phyloP scores from a whole-genome alignment of 2,329 filamentous ascomycete species.

The Trichophaea hybrida region DNA sequence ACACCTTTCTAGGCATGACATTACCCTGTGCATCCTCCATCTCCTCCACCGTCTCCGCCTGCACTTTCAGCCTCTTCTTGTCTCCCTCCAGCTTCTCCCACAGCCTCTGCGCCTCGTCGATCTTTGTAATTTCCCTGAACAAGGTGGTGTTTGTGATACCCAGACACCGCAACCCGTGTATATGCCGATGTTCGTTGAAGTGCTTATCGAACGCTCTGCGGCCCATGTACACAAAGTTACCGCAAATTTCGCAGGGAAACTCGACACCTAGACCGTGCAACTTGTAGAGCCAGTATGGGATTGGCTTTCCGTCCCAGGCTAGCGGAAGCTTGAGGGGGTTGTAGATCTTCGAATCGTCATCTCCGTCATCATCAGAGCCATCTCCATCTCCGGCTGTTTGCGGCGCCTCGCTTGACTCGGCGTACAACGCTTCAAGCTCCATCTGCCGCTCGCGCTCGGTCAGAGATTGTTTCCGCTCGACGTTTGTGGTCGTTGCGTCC shows the following conservation, averaged over 20 bases:
- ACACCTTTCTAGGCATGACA: conserved; percentile 98
- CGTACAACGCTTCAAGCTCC: conserved; percentile 76
- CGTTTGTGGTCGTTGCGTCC: conserved; percentile 79
- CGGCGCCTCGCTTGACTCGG: conserved; percentile 36
- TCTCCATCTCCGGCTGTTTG: conserved; percentile 44
- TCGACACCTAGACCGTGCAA: conserved; percentile 90
- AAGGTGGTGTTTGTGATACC: conserved; percentile 83
- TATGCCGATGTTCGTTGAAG: conserved; percentile 85
- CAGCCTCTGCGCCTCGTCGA: conserved; percentile 72
- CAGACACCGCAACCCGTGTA: conserved; percentile 84
- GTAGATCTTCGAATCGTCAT: conserved; percentile 79
- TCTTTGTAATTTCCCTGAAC: conserved; percentile 86
- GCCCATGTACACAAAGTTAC: conserved; percentile 98
- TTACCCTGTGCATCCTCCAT: conserved; percentile 98
- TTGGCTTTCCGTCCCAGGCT: conserved; percentile 97
- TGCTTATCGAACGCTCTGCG: conserved; percentile 94
- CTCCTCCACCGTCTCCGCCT: conserved; percentile 76
- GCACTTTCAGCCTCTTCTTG: conserved; percentile 59
- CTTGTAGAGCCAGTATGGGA: conserved; percentile 97
- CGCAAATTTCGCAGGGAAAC: conserved; percentile 90
- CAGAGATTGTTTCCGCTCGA: conserved; percentile 94
- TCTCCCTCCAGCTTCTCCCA: conserved; percentile 91
- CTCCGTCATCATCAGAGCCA: conserved; percentile 60
- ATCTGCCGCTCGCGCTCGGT: conserved; percentile 89
- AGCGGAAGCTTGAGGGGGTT: conserved; percentile 92